These are phyloP conservation scores for Pestalotiopsis sp. DNA, from an alignment of 2,329 filamentous ascomycete species.

Conservation along the genomic window DNA sequence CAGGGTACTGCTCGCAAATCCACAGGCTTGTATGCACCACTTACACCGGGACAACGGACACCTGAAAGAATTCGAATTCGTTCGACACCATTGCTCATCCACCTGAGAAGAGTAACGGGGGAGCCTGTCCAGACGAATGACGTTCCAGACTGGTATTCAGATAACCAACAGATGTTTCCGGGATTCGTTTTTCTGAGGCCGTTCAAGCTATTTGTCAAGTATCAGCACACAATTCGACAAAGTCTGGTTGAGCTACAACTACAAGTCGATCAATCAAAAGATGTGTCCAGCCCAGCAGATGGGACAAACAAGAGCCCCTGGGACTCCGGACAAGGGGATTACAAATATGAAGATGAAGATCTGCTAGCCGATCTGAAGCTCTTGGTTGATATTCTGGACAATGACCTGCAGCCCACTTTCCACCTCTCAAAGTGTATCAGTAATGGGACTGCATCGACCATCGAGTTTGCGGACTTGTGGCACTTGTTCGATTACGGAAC, in stretches of 20 bases:
- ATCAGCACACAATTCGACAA: background rate
- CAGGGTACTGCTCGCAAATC: background rate
- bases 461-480: conserved; percentile 3
- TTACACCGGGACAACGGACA: background rate
- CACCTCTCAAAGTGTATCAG: background rate
- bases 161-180: background rate
- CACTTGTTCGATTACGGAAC: background rate
- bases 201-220: background rate
- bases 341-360: background rate
- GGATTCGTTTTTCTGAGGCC: background rate
- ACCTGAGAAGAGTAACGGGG: background rate
- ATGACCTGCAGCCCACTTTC: background rate
- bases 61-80: background rate
- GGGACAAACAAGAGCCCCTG: no score
- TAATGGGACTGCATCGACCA: background rate
- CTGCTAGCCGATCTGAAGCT: background rate
- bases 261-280: background rate
- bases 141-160: background rate
- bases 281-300: background rate
- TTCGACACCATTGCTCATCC: background rate
- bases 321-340: no score
- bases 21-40: background rate
- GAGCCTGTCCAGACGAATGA: background rate
- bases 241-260: background rate
- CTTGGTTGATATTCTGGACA: background rate